Evolutionary conservation across 306 rosid genomes (phyloP).

Genomic region (Styphnolobium japonicum): DNA sequence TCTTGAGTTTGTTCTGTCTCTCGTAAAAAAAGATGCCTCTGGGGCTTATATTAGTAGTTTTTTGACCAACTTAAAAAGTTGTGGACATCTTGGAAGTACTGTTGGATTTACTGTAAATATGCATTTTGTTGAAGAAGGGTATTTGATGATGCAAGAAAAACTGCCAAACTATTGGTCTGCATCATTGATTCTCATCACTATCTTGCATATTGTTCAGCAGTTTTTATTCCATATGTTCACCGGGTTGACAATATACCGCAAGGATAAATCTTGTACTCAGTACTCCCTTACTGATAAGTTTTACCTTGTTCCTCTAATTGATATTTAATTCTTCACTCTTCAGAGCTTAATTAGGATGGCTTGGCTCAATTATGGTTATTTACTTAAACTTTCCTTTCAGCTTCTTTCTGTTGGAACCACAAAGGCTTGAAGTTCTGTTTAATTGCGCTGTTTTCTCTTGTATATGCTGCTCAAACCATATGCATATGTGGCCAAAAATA

Average conservation of each 20-base stretch:
- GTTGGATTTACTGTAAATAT: neutral
- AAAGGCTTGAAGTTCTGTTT: neutral
- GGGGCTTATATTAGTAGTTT: conserved; percentile 13
- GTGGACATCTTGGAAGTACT: too few relatives aligned
- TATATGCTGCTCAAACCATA: too few relatives aligned
- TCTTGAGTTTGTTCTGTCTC: too few relatives aligned
- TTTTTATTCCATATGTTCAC: neutral
- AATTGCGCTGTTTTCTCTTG: neutral
- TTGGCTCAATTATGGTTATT: neutral
- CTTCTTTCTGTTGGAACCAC: neutral
- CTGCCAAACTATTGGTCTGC: conserved; percentile 22
- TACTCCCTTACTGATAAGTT: neutral
- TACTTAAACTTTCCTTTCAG: neutral
- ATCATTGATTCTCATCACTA: neutral
- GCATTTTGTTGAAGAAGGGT: conserved; percentile 22
- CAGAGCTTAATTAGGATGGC: neutral
- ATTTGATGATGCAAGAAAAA: conserved; percentile 23
- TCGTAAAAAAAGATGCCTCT: neutral
- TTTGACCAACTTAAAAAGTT: too few relatives aligned
- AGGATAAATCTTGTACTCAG: neutral
- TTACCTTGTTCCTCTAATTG: neutral
- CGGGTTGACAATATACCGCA: neutral
- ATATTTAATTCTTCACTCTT: neutral
- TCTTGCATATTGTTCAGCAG: neutral
- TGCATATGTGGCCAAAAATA: too few relatives aligned